These are phyloP conservation scores for Lactarius psammicola DNA, from an alignment of 768 basidiomycete genomes.

Conservation along the genomic window DNA sequence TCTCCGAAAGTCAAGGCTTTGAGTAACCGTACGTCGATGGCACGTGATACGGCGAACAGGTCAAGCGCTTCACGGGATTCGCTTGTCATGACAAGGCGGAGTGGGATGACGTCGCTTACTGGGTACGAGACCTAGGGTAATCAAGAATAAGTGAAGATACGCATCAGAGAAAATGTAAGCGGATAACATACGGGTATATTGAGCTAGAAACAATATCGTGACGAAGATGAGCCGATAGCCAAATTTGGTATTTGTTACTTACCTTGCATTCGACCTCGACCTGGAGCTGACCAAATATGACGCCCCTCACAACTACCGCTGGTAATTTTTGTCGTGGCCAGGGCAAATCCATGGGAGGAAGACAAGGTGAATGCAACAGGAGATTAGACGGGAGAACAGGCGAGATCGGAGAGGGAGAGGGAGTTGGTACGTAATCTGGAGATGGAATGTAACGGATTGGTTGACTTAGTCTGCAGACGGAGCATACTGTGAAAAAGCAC, in stretches of 20 bases:
- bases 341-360: background rate
- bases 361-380: background rate
- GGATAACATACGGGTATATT: slow-evolving; percentile 6
- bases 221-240: background rate
- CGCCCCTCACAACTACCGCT: slow-evolving; percentile 13
- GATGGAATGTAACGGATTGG: background rate
- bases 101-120: slow-evolving; percentile 11
- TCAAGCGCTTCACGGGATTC: slow-evolving; percentile 9
- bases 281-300: slow-evolving; percentile 1
- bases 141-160: background rate
- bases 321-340: slow-evolving; percentile 12
- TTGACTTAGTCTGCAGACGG: background rate
- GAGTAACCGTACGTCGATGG: slow-evolving; percentile 20
- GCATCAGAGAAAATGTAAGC: background rate
- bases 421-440: background rate
- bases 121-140: slow-evolving; percentile 4
- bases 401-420: background rate
- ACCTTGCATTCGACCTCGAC: slow-evolving; percentile 25
- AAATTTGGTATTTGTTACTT: background rate
- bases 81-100: slow-evolving; percentile 19
- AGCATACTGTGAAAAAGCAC: background rate
- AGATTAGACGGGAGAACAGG: background rate
- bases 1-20: slow-evolving; percentile 23
- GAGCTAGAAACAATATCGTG: slow-evolving; percentile 3
- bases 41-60: slow-evolving; percentile 5